Evolutionary conservation across 331 rosid genomes (phyloP).

Genomic region (Telfairia occidentalis): DNA sequence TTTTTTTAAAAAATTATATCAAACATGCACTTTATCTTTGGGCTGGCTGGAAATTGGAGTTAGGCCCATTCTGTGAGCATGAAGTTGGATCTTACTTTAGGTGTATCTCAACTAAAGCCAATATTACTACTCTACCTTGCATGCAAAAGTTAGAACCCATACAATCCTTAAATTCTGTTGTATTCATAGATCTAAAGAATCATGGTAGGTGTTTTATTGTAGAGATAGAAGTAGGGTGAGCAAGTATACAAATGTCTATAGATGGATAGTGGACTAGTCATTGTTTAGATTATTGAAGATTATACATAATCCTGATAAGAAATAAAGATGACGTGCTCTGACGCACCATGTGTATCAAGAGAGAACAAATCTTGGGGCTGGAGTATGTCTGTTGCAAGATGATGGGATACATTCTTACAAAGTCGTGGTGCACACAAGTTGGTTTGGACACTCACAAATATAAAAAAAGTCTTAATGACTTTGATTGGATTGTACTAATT

Average conservation of each 20-base stretch:
- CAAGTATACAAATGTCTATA: neutral
- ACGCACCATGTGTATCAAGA: neutral
- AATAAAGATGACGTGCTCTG: too few relatives aligned
- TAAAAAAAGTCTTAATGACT: neutral
- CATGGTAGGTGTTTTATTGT: neutral
- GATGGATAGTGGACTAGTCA: neutral
- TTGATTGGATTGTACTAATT: neutral
- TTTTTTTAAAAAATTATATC: too few relatives aligned
- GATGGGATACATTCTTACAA: neutral
- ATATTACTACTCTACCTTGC: neutral
- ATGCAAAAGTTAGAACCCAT: neutral
- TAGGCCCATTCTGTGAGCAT: neutral
- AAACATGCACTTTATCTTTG: too few relatives aligned
- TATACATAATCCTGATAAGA: neutral
- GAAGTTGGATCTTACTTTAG: neutral
- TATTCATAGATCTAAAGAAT: neutral
- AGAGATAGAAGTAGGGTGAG: neutral
- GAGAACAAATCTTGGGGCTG: neutral
- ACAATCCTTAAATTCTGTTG: neutral
- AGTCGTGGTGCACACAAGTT: too few relatives aligned
- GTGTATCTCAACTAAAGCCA: neutral
- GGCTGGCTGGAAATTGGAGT: neutral
- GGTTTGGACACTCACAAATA: too few relatives aligned
- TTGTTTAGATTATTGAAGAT: neutral
- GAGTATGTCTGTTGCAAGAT: neutral